A percentile compares a stretch with the other conserved stretches of the same genome.
These are phyloP conservation scores for Fusarium citri DNA, from an alignment of 2,329 filamentous ascomycete genomes.

Conservation along the genomic window DNA sequence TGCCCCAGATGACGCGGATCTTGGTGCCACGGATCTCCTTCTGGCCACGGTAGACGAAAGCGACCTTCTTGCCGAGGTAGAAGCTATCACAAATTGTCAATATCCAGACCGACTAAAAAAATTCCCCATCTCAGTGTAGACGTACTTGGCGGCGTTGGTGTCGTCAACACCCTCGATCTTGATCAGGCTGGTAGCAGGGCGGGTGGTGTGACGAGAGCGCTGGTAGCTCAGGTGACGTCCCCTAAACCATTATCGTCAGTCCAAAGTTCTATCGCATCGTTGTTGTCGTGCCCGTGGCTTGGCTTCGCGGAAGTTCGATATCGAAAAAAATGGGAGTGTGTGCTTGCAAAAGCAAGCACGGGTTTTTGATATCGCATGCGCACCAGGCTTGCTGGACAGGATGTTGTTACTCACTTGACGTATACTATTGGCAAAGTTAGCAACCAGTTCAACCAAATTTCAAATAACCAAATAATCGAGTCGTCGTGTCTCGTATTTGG, in stretches of 20 bases:
- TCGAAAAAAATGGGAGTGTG: slow-evolving; percentile 33
- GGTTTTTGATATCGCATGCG: slow-evolving; percentile 32
- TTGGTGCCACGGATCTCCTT: slow-evolving; percentile 97
- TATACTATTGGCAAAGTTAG: slow-evolving; percentile 73
- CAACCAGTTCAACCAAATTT: slow-evolving; percentile 35
- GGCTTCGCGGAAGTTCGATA: slow-evolving; percentile 42
- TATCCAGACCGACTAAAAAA: slow-evolving; percentile 18
- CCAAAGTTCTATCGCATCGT: slow-evolving; percentile 40
- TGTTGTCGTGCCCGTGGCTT: slow-evolving; percentile 40
- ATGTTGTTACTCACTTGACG: slow-evolving; percentile 79
- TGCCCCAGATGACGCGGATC: slow-evolving; percentile 99
- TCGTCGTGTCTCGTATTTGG: slow-evolving; percentile 24
- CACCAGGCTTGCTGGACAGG: slow-evolving; percentile 10
- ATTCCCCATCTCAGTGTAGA: slow-evolving; percentile 39
- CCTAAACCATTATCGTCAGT: slow-evolving; percentile 64
- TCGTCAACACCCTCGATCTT: slow-evolving; percentile 99
- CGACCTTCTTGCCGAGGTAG: slow-evolving; percentile 99
- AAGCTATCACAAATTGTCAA: slow-evolving; percentile 66
- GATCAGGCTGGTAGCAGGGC: slow-evolving; percentile 91
- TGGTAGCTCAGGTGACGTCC: slow-evolving; percentile 98
- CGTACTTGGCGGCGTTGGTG: slow-evolving; percentile 87
- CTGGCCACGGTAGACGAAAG: slow-evolving; percentile 97
- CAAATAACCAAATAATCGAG: slow-evolving; percentile 28
- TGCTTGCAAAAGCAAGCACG: slow-evolving; percentile 27
- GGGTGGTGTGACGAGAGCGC: slow-evolving; percentile 91